A percentile compares a stretch with the other conserved stretches of the same genome.
These are phyloP conservation scores for Claviceps arundinis DNA, from an alignment of 2,329 filamentous ascomycete species.

Conservation along the genomic window DNA sequence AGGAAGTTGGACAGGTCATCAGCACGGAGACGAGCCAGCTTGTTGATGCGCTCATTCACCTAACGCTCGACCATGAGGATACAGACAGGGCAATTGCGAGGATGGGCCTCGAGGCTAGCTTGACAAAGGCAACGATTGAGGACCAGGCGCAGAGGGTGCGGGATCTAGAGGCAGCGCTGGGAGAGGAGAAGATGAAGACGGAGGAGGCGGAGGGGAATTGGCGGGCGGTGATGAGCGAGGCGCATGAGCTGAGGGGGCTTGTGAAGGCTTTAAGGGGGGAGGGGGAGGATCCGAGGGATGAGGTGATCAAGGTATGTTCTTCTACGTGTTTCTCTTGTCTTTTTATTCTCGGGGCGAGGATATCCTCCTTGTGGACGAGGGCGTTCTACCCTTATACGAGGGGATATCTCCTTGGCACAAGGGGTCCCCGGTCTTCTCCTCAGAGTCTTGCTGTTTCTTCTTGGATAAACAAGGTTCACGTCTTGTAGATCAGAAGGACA, in stretches of 20 bases:
- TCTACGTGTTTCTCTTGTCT: background rate
- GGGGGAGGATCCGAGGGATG: constrained; percentile 12
- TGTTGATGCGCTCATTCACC: constrained; percentile 24
- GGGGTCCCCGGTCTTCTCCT: background rate
- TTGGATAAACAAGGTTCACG: too few relatives aligned
- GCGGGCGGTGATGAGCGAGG: constrained; percentile 12
- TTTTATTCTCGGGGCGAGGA: background rate
- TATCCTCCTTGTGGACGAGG: too few relatives aligned
- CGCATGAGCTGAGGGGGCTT: constrained; percentile 9
- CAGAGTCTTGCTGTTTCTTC: background rate
- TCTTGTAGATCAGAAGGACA: too few relatives aligned
- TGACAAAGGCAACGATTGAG: constrained; percentile 21
- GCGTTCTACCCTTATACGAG: too few relatives aligned
- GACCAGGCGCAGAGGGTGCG: constrained; percentile 20
- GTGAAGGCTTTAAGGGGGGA: constrained; percentile 15
- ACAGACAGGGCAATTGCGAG: constrained; percentile 24
- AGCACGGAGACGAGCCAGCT: constrained; percentile 26
- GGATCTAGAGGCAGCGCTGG: constrained; percentile 18
- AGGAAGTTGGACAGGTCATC: constrained; percentile 24
- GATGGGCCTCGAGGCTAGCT: constrained; percentile 25
- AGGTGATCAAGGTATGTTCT: constrained; percentile 17
- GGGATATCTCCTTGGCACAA: too few relatives aligned
- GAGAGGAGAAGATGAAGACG: constrained; percentile 18
- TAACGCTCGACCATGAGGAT: constrained; percentile 24
- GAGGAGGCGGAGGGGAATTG: constrained; percentile 16